Conservation (phyloP, 441 rosid genomes). For the Corymbia calophylla region DNA sequence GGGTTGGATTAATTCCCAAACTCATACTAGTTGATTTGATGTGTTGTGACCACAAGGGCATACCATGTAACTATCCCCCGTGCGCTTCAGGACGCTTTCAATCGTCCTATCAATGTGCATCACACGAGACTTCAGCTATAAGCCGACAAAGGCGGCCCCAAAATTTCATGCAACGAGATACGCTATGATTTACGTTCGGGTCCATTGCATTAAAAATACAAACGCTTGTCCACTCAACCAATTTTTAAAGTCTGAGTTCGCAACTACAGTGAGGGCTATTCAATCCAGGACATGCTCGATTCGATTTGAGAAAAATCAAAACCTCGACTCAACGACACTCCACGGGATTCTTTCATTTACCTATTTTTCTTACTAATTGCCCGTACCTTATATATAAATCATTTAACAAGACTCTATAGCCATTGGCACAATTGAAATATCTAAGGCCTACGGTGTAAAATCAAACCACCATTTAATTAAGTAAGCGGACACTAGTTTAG, state of each 20-base stretch:
- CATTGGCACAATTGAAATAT: background rate
- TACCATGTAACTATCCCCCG: background rate
- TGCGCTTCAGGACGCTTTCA: background rate
- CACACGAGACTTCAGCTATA: background rate
- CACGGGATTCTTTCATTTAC: background rate
- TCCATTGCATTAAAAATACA: background rate
- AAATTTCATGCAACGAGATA: background rate
- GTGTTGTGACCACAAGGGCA: background rate
- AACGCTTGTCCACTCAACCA: background rate
- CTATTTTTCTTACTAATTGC: background rate
- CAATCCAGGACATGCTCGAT: background rate
- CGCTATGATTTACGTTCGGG: background rate
- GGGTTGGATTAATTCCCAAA: background rate
- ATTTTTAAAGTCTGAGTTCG: background rate
- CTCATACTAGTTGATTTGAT: background rate
- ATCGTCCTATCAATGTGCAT: background rate
- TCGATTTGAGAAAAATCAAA: background rate
- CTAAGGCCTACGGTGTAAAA: background rate
- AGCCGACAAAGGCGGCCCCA: background rate
- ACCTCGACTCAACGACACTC: fast-evolving
- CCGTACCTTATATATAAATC: no score
- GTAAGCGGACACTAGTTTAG: background rate
- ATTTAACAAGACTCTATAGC: background rate
- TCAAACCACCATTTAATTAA: background rate
- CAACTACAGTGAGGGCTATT: fast-evolving